A percentile compares a stretch with the other conserved stretches of the same genome.
These are phyloP conservation scores for Talaromyces sp. DNA, from an alignment of 2,329 filamentous ascomycete species.

Conservation along the genomic window DNA sequence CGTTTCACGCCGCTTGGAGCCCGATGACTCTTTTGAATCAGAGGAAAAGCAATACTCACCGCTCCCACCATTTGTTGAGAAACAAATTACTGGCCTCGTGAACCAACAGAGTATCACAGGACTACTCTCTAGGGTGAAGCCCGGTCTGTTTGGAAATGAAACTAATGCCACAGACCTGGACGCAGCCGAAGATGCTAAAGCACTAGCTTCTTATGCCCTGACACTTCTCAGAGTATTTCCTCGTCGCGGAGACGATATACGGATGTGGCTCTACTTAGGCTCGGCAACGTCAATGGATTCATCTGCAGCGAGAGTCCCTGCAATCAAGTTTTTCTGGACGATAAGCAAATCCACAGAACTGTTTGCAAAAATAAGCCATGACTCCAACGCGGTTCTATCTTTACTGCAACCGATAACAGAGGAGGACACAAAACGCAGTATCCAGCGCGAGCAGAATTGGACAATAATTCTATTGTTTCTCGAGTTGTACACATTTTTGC, in stretches of 20 bases:
- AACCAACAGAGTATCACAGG: slow-evolving; percentile 69
- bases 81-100: slow-evolving; percentile 65
- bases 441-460: slow-evolving; percentile 65
- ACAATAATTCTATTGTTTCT: slow-evolving; percentile 82
- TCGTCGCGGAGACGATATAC: slow-evolving; percentile 74
- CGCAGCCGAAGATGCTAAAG: slow-evolving; percentile 57
- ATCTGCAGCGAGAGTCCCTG: slow-evolving; percentile 47
- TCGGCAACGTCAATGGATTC: slow-evolving; percentile 47
- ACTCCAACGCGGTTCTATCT: slow-evolving; percentile 54
- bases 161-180: slow-evolving; percentile 19
- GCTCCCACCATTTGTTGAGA: slow-evolving; percentile 53
- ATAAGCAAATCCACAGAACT: slow-evolving; percentile 54
- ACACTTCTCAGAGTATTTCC: slow-evolving; percentile 84
- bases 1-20: slow-evolving; percentile 48
- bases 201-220: slow-evolving; percentile 80
- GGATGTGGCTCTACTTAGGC: slow-evolving; percentile 87
- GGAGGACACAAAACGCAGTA: slow-evolving; percentile 36
- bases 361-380: slow-evolving; percentile 52
- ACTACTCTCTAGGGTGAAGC: slow-evolving; percentile 46
- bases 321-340: slow-evolving; percentile 82
- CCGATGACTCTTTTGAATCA: slow-evolving; percentile 25
- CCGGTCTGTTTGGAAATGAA: background rate
- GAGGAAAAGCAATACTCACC: slow-evolving; percentile 23
- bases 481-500: slow-evolving; percentile 87
- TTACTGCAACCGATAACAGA: slow-evolving; percentile 45